A percentile compares a stretch with the other conserved stretches of the same genome.
These are phyloP conservation scores for Obelidium mucronatum DNA, from an alignment of 192 early-diverging fungal genomes.

Conservation along the genomic window DNA sequence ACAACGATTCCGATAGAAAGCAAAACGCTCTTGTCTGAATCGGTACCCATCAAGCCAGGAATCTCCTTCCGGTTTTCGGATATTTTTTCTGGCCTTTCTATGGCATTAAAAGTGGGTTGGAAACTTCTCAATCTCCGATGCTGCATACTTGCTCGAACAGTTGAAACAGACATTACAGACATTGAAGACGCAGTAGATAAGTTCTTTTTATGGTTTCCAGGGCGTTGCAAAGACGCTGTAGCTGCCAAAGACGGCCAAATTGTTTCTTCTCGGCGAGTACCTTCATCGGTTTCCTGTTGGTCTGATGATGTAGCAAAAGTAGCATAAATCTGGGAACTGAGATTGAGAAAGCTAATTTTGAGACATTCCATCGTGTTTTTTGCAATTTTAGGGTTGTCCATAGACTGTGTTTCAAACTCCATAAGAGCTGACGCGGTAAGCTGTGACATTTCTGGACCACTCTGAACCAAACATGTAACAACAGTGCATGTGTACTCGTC, in stretches of 20 bases:
- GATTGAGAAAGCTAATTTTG: neutral
- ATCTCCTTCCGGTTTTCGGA: neutral
- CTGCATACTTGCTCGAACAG: neutral
- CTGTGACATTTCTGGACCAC: neutral
- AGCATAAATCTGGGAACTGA: neutral
- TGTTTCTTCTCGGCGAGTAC: neutral
- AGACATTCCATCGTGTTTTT: neutral
- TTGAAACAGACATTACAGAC: neutral
- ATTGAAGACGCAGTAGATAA: neutral
- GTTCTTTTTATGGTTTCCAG: neutral
- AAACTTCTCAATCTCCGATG: neutral
- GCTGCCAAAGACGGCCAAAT: conserved; percentile 3
- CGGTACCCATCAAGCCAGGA: neutral
- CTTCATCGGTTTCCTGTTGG: neutral
- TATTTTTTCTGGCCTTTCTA: neutral
- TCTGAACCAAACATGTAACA: neutral
- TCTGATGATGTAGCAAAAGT: neutral
- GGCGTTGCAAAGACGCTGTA: neutral
- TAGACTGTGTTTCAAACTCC: neutral
- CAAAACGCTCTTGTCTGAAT: no score
- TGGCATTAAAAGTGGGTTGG: neutral
- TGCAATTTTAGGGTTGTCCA: neutral
- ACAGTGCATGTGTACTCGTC: neutral
- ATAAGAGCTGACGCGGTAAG: neutral
- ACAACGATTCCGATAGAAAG: neutral